phyloP scores from a whole-genome alignment of 352 stramenopile species.

The Thraustochytrium sp. region DNA sequence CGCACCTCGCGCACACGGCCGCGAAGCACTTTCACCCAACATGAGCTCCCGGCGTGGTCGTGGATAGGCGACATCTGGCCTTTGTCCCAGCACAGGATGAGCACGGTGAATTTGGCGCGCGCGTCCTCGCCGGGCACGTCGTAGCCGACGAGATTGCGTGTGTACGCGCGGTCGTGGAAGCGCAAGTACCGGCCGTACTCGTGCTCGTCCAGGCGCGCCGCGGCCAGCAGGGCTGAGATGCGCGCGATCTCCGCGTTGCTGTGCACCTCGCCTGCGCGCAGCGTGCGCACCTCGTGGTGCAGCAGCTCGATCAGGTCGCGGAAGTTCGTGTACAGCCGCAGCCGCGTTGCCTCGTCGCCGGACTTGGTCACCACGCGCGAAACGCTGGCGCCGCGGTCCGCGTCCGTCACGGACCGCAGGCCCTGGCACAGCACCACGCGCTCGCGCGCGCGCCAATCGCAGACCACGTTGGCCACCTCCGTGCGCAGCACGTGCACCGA shows the following conservation, averaged over 20 bases:
- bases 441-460: background rate
- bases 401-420: constrained; percentile 10
- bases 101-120: constrained; percentile 68
- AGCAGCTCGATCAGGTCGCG: constrained; percentile 39
- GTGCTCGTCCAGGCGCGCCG: background rate
- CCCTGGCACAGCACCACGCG: constrained; percentile 19
- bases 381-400: constrained; percentile 5
- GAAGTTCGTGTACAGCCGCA: constrained; percentile 34
- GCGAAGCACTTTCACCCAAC: constrained; percentile 71
- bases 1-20: constrained; percentile 71
- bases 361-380: background rate
- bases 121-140: constrained; percentile 55
- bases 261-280: background rate
- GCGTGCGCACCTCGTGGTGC: constrained; percentile 10
- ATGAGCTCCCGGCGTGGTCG: constrained; percentile 68
- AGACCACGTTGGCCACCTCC: background rate
- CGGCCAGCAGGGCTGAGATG: background rate
- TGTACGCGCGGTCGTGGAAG: constrained; percentile 68
- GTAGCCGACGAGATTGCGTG: constrained; percentile 71
- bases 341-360: background rate
- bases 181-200: constrained; percentile 58
- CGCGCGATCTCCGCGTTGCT: background rate
- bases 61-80: constrained; percentile 73
- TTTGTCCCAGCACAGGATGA: constrained; percentile 68
- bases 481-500: constrained; percentile 32